Conservation (phyloP, 2,329 filamentous ascomycete species). For the Trichophyton benhamiae region DNA sequence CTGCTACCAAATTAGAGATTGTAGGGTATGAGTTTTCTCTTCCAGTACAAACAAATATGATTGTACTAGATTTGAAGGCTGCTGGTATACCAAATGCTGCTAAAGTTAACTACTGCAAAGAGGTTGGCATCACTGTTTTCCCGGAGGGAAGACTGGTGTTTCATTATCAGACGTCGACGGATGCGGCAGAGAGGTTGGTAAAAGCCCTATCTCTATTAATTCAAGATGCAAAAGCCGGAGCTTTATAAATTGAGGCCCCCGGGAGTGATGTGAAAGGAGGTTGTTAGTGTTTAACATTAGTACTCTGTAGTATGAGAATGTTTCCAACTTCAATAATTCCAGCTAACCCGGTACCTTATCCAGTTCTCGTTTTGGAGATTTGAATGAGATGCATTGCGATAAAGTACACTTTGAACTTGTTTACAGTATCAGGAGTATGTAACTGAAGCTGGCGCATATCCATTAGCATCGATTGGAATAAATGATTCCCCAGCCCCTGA, state of each 20-base stretch:
- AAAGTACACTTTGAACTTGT: too few species aligned
- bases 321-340: too few species aligned
- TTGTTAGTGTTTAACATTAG: not conserved
- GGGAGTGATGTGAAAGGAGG: not conserved
- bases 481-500: not conserved
- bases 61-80: constrained; percentile 18
- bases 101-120: constrained; percentile 16
- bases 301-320: not conserved
- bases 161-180: constrained; percentile 19
- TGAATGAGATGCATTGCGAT: too few species aligned
- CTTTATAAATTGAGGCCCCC: constrained; percentile 9
- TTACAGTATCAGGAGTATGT: not conserved
- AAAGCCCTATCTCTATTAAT: constrained; percentile 16
- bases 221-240: constrained; percentile 15
- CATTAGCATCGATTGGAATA: not conserved
- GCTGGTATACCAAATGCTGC: constrained; percentile 14
- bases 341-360: too few species aligned
- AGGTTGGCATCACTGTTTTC: constrained; percentile 16
- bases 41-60: constrained; percentile 21
- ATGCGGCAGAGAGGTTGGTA: constrained; percentile 15
- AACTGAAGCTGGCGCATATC: not conserved
- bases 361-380: not conserved
- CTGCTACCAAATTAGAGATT: constrained; percentile 14
- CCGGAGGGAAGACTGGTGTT: constrained; percentile 18
- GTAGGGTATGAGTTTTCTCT: constrained; percentile 17